Evolutionary conservation across 441 rosid species (phyloP).

Genomic region (Jatropha multifida): DNA sequence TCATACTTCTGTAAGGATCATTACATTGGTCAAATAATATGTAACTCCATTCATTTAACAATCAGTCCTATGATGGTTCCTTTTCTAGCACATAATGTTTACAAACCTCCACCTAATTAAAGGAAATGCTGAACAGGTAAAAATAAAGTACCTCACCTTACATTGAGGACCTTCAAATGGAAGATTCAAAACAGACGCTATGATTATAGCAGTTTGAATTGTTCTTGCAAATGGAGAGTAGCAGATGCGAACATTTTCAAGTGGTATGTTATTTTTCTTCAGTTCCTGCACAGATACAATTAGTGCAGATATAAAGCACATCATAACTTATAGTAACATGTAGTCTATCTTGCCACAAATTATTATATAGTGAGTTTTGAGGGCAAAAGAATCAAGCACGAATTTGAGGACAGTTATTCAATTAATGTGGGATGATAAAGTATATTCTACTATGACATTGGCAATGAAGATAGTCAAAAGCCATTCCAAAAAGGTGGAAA

Average conservation of each 20-base stretch:
- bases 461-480: background rate
- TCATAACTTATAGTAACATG: background rate
- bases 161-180: conserved; percentile 79
- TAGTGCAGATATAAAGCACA: conserved; percentile 2
- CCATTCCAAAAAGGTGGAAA: no score
- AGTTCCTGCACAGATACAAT: conserved; percentile 51
- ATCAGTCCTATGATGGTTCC: background rate
- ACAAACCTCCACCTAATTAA: background rate
- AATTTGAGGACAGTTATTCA: no score
- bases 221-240: conserved; percentile 94
- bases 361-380: no score
- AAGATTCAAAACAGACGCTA: conserved; percentile 61
- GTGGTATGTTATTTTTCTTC: conserved; percentile 47
- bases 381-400: no score
- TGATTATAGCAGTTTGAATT: conserved; percentile 72
- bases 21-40: background rate
- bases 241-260: conserved; percentile 70
- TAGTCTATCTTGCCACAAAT: background rate
- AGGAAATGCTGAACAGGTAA: background rate
- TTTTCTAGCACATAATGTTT: background rate
- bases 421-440: background rate
- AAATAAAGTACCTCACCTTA: conserved; percentile 39
- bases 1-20: background rate
- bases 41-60: background rate
- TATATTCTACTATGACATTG: background rate